Percentiles rank a stretch among this genome's conserved stretches.
Evolutionary conservation across 768 basidiomycete species (phyloP).

Genomic region (Agrocybe praecox): DNA sequence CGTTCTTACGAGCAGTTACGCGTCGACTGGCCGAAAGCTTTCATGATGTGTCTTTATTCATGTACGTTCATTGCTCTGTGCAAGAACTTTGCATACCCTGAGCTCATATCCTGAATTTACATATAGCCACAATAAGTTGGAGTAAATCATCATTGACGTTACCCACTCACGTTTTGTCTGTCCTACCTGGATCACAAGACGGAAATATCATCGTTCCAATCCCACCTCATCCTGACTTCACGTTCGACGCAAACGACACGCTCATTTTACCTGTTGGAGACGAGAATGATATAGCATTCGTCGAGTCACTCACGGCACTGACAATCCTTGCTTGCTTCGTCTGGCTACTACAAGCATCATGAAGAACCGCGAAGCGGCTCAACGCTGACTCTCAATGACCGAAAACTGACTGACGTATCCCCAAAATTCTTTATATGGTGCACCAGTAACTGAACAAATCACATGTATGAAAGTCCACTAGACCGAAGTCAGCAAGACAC

Average conservation of each 20-base stretch:
- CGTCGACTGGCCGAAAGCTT: constrained; percentile 38
- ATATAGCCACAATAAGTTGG: neutral
- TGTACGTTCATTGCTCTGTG: constrained; percentile 18
- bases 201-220: constrained; percentile 20
- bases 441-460: neutral
- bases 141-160: neutral
- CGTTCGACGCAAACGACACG: constrained; percentile 13
- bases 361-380: constrained; percentile 18
- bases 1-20: constrained; percentile 24
- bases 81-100: neutral
- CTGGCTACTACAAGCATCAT: constrained; percentile 33
- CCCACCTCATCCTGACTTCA: constrained; percentile 13
- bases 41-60: constrained; percentile 36
- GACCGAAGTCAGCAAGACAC: neutral
- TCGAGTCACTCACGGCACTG: constrained; percentile 43
- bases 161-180: constrained; percentile 10
- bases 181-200: constrained; percentile 3
- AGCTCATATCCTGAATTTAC: neutral
- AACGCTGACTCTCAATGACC: neutral
- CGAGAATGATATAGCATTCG: constrained; percentile 33
- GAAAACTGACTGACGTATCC: constrained; percentile 7
- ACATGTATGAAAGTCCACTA: no score
- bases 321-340: constrained; percentile 41
- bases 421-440: neutral
- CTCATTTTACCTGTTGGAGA: constrained; percentile 42